Evolutionary conservation across 257 asterid genomes (phyloP), one percentile per base, ranked within the genome.

Genomic region (Marsdenia floribunda): DNA sequence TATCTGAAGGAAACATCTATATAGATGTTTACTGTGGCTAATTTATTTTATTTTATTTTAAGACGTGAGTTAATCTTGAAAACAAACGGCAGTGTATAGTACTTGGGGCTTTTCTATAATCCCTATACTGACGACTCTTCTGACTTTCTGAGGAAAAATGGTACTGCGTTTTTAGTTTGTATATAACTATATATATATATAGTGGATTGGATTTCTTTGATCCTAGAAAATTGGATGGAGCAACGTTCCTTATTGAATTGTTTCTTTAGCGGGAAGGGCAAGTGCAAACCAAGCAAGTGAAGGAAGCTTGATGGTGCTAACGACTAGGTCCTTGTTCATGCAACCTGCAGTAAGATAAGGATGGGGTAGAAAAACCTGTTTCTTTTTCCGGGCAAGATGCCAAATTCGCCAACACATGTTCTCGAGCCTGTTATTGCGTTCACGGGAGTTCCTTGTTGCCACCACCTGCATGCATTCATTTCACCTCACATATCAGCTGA

Each of bases 361-460:
- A 19, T 14, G 58, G 19, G 3, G 4, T 33, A 68, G 33, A 57
- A 16, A 2, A 12, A 90, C 93, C 91, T 90, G 91, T 71, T 88
- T 88, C 88, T 88, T 90, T 78, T 80, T 86, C 61, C 96, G 88
- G 72, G 94, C 76, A 55, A 90, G 92, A 82, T 88, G 90, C 94
- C 96, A 90, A 66, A 90, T 87, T 38, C 94, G 88, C 96, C 96
- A 87, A 83, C 92, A 90, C 91, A 88, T 88, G 72, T 86, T 86
- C 85, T 88, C 96, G 2, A 90, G 90, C 88, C 93, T 82, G 83
- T 81, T 88, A 68, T 82, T 85, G 68, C 90, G 85, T 68, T 85
- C 89, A 37, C 80, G 83, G 60, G 87, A 79, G 70, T 84, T 87
- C 84, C 96, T 87, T 71, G 90, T 85, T 47, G 96, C 90, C 78